Conservation (phyloP, 108 stramenopile genomes). For the Fragilaria crotonensis region DNA sequence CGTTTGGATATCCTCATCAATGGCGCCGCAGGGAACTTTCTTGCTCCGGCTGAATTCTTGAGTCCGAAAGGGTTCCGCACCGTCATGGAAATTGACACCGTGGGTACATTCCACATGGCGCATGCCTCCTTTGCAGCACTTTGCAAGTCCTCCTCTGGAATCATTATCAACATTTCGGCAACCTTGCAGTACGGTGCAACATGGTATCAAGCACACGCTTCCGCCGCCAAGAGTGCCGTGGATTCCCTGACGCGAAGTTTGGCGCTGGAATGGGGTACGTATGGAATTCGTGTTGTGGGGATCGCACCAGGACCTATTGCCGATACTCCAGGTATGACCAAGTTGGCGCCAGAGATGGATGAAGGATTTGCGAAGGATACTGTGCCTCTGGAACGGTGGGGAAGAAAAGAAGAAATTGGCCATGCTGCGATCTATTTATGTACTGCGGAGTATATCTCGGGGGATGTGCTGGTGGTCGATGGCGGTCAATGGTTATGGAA, state of each 20-base stretch:
- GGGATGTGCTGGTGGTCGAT: slow-evolving; percentile 75
- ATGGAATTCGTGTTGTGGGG: slow-evolving; percentile 84
- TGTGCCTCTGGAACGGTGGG: slow-evolving; percentile 70
- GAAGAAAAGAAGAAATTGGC: slow-evolving; percentile 70
- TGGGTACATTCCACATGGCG: slow-evolving; percentile 90
- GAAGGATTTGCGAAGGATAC: slow-evolving; percentile 52
- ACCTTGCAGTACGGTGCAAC: slow-evolving; percentile 85
- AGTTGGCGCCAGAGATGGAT: slow-evolving; percentile 71
- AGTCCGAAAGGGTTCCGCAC: slow-evolving; percentile 88
- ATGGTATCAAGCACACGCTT: slow-evolving; percentile 90
- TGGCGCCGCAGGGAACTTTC: slow-evolving; percentile 91
- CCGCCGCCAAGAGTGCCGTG: slow-evolving; percentile 88
- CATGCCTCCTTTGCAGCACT: slow-evolving; percentile 70
- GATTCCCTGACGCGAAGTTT: slow-evolving; percentile 87
- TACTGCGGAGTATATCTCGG: slow-evolving; percentile 61
- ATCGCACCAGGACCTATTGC: slow-evolving; percentile 93
- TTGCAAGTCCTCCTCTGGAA: slow-evolving; percentile 25
- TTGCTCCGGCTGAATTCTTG: slow-evolving; percentile 72
- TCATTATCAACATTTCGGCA: slow-evolving; percentile 88
- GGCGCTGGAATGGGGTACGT: slow-evolving; percentile 88
- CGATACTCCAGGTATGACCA: slow-evolving; percentile 90
- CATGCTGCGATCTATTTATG: slow-evolving; percentile 76
- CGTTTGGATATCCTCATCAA: slow-evolving; percentile 79
- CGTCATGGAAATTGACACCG: slow-evolving; percentile 90
- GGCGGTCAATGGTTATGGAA: slow-evolving; percentile 76